Evolutionary conservation across 2,329 filamentous ascomycete genomes (phyloP).

Genomic region (Trichoderma sp.): DNA sequence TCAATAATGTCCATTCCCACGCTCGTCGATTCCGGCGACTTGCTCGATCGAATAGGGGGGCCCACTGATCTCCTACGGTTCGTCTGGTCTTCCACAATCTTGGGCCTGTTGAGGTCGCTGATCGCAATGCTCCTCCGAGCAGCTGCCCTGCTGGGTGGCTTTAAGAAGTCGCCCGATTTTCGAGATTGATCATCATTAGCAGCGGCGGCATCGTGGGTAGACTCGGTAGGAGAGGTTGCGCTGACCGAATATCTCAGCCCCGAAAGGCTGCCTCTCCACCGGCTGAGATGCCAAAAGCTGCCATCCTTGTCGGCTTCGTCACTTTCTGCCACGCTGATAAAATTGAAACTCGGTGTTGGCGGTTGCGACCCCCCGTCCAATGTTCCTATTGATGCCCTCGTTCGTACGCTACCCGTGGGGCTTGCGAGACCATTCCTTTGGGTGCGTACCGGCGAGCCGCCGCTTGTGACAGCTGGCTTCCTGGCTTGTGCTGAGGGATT

Average conservation of each 20-base stretch:
- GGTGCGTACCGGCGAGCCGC: conserved; percentile 27
- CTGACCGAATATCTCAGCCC: conserved; percentile 32
- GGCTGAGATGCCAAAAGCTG: conserved; percentile 56
- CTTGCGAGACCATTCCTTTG: conserved; percentile 33
- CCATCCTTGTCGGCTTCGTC: conserved; percentile 42
- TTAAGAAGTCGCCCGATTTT: conserved; percentile 24
- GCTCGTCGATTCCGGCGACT: neutral
- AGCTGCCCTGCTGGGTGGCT: conserved; percentile 34
- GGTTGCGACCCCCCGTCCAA: conserved; percentile 36
- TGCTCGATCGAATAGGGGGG: conserved; percentile 17
- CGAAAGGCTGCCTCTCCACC: conserved; percentile 47
- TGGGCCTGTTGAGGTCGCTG: conserved; percentile 29
- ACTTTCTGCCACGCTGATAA: conserved; percentile 36
- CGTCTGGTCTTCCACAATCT: conserved; percentile 24
- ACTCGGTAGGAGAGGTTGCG: conserved; percentile 25
- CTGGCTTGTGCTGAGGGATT: conserved; percentile 47
- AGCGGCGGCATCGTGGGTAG: conserved; percentile 15
- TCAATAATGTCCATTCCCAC: neutral
- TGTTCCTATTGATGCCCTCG: conserved; percentile 26
- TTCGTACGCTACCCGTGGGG: conserved; percentile 36
- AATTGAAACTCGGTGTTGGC: conserved; percentile 55
- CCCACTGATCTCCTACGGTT: conserved; percentile 33
- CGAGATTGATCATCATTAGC: conserved; percentile 37
- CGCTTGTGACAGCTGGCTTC: conserved; percentile 39
- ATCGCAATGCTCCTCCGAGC: conserved; percentile 32